Percentiles rank a stretch among this genome's conserved stretches.
These are phyloP conservation scores for Pythium aristosporum DNA, from an alignment of 352 stramenopile species.

Conservation along the genomic window DNA sequence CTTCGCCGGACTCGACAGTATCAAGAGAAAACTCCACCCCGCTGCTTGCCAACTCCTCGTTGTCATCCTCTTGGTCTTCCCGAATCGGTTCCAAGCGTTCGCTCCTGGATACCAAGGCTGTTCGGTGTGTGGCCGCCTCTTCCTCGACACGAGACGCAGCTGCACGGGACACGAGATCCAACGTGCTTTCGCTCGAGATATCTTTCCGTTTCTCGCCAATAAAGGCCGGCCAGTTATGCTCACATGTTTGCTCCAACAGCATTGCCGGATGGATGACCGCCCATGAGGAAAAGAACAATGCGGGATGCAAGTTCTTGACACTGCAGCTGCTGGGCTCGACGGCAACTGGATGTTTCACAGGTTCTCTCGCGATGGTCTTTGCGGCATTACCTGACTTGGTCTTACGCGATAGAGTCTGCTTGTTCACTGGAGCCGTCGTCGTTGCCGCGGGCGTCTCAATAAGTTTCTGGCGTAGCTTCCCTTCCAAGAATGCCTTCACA, in stretches of 20 bases:
- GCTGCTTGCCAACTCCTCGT: not conserved
- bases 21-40: conserved; percentile 16
- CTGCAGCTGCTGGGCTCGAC: conserved; percentile 28
- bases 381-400: not conserved
- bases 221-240: conserved; percentile 83
- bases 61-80: conserved; percentile 20
- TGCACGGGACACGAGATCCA: conserved; percentile 23
- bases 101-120: not conserved
- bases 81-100: conserved; percentile 9
- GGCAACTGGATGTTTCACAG: not conserved
- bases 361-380: not conserved
- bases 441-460: not conserved
- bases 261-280: conserved; percentile 64
- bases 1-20: conserved; percentile 19
- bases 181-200: conserved; percentile 16
- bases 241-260: conserved; percentile 66
- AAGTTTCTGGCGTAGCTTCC: conserved; percentile 14
- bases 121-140: conserved; percentile 15
- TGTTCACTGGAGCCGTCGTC: not conserved
- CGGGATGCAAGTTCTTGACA: conserved; percentile 70
- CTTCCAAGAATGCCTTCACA: conserved; percentile 54
- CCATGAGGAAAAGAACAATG: conserved; percentile 86
- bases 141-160: conserved; percentile 25
- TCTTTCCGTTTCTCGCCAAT: conserved; percentile 43
- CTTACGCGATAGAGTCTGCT: not conserved